Percentiles rank a stretch among this genome's conserved stretches.
Evolutionary conservation across 306 rosid species (phyloP).

Genomic region (Trichosanthes truncata): DNA sequence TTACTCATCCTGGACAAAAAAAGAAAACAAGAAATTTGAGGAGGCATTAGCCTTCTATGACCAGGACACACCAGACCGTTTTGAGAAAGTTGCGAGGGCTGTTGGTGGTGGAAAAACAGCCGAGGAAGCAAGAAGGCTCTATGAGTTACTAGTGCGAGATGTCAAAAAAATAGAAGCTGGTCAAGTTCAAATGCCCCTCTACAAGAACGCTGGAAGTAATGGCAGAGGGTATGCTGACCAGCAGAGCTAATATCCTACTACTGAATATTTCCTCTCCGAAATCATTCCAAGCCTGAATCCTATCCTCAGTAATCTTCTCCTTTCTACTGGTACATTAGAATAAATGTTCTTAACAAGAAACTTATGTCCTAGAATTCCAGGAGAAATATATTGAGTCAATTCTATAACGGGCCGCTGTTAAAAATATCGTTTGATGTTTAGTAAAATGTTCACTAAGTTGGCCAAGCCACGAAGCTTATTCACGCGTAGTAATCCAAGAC

Average conservation of each 20-base stretch:
- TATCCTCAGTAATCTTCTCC: neutral
- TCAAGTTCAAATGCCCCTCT: slow-evolving; percentile 54
- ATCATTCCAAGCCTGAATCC: neutral
- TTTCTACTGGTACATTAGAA: neutral
- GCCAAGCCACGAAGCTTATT: neutral
- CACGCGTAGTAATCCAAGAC: neutral
- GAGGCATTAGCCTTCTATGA: slow-evolving; percentile 82
- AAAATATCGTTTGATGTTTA: neutral
- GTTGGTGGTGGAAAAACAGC: slow-evolving; percentile 77
- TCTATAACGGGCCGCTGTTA: neutral
- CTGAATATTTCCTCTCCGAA: neutral
- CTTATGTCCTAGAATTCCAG: neutral
- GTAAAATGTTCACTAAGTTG: neutral
- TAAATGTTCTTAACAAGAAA: neutral
- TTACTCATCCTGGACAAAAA: slow-evolving; percentile 51
- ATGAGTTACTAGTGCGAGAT: slow-evolving; percentile 67
- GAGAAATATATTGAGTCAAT: neutral
- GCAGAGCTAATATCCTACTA: slow-evolving; percentile 31
- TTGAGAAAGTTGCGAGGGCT: slow-evolving; percentile 77
- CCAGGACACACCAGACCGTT: slow-evolving; percentile 73
- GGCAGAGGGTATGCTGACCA: slow-evolving; percentile 24
- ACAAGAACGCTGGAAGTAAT: slow-evolving; percentile 30
- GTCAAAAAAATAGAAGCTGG: slow-evolving; percentile 64
- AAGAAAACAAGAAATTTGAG: slow-evolving; percentile 74
- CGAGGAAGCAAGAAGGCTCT: slow-evolving; percentile 66